Evolutionary conservation across 352 stramenopile genomes (phyloP).

Genomic region (Phytopythium delawarense): DNA sequence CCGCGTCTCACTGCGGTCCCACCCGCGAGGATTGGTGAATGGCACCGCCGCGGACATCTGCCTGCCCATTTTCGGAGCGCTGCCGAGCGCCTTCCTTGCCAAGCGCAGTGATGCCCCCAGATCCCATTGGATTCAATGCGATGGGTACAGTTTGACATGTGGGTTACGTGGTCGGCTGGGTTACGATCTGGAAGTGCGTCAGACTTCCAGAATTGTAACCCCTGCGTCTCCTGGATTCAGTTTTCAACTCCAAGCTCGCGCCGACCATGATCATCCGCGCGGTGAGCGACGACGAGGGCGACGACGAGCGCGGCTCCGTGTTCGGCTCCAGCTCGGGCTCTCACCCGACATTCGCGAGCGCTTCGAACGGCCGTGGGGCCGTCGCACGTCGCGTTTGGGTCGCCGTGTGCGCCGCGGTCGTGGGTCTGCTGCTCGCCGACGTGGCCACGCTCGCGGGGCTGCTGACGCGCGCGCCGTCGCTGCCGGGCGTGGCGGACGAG

Average conservation of each 20-base stretch:
- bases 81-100: too few relatives aligned
- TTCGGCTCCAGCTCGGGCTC: constrained; percentile 11
- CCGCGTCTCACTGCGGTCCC: too few relatives aligned
- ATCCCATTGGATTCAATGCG: too few relatives aligned
- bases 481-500: constrained; percentile 13
- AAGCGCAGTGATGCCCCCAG: too few relatives aligned
- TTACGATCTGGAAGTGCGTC: too few relatives aligned
- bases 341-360: constrained; percentile 1
- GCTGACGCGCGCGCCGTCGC: constrained; percentile 3
- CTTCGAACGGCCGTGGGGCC: constrained; percentile 3
- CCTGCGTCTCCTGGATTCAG: not conserved
- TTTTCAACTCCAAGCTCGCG: not conserved
- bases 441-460: constrained; percentile 36
- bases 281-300: constrained; percentile 46
- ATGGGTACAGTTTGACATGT: too few relatives aligned
- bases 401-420: constrained; percentile 23
- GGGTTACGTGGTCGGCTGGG: too few relatives aligned
- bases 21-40: too few relatives aligned
- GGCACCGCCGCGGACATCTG: too few relatives aligned
- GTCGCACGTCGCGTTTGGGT: constrained; percentile 44
- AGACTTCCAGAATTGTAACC: not conserved
- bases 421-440: constrained; percentile 60
- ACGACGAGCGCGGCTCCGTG: constrained; percentile 26
- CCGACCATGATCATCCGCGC: constrained; percentile 75
- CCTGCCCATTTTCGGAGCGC: too few relatives aligned